phyloP scores from a whole-genome alignment of 108 stramenopile species.

The Asterionellopsis glacialis region DNA sequence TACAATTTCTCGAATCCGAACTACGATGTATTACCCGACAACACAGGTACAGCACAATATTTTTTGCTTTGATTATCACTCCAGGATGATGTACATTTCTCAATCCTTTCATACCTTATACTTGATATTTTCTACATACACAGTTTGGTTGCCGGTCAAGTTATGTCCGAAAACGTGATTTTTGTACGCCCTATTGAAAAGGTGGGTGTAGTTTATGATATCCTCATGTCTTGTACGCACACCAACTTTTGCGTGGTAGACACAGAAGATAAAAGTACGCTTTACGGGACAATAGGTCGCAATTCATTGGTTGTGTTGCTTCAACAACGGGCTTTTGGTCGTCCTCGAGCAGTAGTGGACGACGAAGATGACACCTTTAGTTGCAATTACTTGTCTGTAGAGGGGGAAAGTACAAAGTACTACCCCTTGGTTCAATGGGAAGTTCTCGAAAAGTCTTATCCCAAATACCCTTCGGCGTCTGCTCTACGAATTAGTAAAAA shows the following conservation, averaged over 20 bases:
- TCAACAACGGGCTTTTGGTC: conserved; percentile 46
- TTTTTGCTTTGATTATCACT: no score
- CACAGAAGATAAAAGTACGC: conserved; percentile 31
- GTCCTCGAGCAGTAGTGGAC: not conserved
- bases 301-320: conserved; percentile 40
- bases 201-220: no score
- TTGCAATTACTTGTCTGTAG: not conserved
- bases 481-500: conserved; percentile 33
- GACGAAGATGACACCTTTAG: conserved; percentile 1
- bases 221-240: conserved; percentile 34
- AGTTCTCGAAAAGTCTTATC: conserved; percentile 51
- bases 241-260: conserved; percentile 64
- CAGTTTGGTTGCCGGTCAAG: conserved; percentile 32
- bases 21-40: conserved; percentile 23
- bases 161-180: no score
- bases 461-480: conserved; percentile 47
- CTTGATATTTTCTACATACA: not conserved
- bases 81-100: conserved; percentile 1
- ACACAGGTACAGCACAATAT: conserved; percentile 22
- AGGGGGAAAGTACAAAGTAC: conserved; percentile 21
- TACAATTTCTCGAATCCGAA: conserved; percentile 47
- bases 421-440: conserved; percentile 48
- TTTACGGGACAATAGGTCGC: conserved; percentile 54
- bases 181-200: no score
- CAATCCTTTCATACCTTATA: not conserved